Conservation (phyloP, 192 early-diverging fungal genomes). For the Endogone sp. region DNA sequence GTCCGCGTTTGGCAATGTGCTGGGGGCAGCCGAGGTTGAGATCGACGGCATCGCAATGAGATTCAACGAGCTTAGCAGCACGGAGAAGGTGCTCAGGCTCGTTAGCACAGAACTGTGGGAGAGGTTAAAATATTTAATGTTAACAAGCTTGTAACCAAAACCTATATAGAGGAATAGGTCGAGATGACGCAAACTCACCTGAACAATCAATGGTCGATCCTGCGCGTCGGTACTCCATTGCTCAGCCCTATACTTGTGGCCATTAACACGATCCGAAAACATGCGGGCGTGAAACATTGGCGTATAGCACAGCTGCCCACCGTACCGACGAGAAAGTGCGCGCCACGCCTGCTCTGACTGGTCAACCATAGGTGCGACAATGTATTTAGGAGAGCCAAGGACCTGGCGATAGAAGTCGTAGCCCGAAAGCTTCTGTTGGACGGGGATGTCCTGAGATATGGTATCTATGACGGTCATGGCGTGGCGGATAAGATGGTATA, state of each 20-base stretch:
- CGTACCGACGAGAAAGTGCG: constrained; percentile 82
- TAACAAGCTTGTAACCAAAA: neutral
- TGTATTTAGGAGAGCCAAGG: constrained; percentile 67
- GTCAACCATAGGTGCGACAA: constrained; percentile 97
- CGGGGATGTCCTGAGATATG: neutral
- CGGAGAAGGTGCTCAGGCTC: constrained; percentile 78
- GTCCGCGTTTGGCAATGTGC: constrained; percentile 85
- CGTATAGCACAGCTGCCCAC: constrained; percentile 88
- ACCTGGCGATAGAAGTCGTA: constrained; percentile 75
- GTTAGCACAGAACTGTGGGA: constrained; percentile 98
- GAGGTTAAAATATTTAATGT: too few relatives aligned
- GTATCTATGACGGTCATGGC: neutral
- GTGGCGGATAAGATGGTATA: neutral
- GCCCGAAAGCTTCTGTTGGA: constrained; percentile 56
- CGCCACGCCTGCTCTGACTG: constrained; percentile 96
- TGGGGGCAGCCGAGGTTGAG: constrained; percentile 97
- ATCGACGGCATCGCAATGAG: constrained; percentile 90
- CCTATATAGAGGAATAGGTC: neutral
- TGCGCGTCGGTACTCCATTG: constrained; percentile 62
- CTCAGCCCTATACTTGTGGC: constrained; percentile 66
- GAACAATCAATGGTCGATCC: constrained; percentile 83
- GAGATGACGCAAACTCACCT: too few relatives aligned
- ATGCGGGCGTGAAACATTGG: constrained; percentile 96
- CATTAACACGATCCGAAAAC: constrained; percentile 61
- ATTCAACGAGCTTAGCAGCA: constrained; percentile 79